phyloP scores from a whole-genome alignment of 306 rosid species.

The Gastrolobium villosum region DNA sequence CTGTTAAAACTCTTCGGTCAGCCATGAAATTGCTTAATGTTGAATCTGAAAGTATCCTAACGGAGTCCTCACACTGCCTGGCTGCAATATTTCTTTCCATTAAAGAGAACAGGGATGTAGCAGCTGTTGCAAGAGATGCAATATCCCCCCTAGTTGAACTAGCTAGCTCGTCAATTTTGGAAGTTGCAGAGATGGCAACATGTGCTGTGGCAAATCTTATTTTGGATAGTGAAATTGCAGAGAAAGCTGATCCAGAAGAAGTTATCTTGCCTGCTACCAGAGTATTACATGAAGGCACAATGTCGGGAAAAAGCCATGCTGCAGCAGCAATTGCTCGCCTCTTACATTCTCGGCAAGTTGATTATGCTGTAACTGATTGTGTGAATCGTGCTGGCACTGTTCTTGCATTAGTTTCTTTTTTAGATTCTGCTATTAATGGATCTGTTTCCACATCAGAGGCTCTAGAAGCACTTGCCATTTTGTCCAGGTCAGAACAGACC shows the following conservation, averaged over 20 bases:
- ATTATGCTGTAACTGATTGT: constrained; percentile 76
- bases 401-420: constrained; percentile 88
- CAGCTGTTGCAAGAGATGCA: constrained; percentile 78
- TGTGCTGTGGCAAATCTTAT: constrained; percentile 96
- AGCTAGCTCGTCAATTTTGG: constrained; percentile 81
- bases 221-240: constrained; percentile 80
- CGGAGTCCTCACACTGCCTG: constrained; percentile 87
- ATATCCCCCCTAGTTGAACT: constrained; percentile 71
- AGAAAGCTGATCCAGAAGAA: constrained; percentile 82
- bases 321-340: constrained; percentile 97
- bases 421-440: constrained; percentile 76
- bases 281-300: constrained; percentile 84
- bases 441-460: constrained; percentile 83
- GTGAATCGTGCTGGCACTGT: constrained; percentile 88
- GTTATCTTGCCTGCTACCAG: constrained; percentile 91
- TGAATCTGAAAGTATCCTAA: constrained; percentile 84
- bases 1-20: constrained; percentile 80
- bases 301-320: constrained; percentile 84
- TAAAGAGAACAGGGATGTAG: constrained; percentile 88
- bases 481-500: constrained; percentile 77
- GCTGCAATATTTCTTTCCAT: constrained; percentile 93
- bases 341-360: constrained; percentile 77
- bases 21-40: constrained; percentile 77
- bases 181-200: constrained; percentile 86
- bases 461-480: constrained; percentile 90